Evolutionary conservation across 2,329 filamentous ascomycete genomes (phyloP), one percentile per base, ranked within the genome.

Genomic region (Cytospora leucostoma): DNA sequence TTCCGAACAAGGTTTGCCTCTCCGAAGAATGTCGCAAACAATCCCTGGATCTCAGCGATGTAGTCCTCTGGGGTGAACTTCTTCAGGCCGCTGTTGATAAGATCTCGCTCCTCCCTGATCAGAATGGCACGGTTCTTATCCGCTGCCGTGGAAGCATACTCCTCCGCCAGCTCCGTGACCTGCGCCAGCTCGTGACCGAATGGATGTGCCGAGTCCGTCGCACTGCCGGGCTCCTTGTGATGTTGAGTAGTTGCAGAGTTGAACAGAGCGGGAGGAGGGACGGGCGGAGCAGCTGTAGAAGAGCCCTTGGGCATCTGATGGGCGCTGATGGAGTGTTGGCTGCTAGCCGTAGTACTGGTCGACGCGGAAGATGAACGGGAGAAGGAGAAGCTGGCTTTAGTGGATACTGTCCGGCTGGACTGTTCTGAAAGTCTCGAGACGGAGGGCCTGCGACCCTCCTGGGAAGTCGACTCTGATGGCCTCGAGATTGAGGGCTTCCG

Each of bases 151-250:
- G 87, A 82, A 50, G 87, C 87, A 69, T 92, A 94, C 76, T 97
- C 93, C 77, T 98, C 95, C 0, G 90, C 94, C 17, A 97, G 84
- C 76, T 98, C 95, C 59, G 93, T 92, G 32, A 98, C 91, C 76
- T 98, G 90, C 62, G 92, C 92, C 59, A 98, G 81, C 76, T 99
- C 95, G 57, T 89, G 88, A 59, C 92, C 92, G 71, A 98, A 98
- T 0, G 94, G 94, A 74, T 95, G 86, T 53, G 76, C 70, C 34
- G 76, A 72, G 70, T 74, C 38, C 72, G 66, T 55, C 64, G 71
- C 62, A 65, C 69, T n/a, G 63, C 68, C 56, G 70, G 61, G 52
- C 27, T 34, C 32, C 33, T 61, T 55, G 54, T 58, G 52, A 69
- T 69, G 65, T 64, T 64, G 70, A 67, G 32, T 44, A 19, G 51